A percentile compares a stretch with the other conserved stretches of the same genome.
These are phyloP conservation scores for Kluyveromyces lactis DNA, from an alignment of 805 yeast genomes.

Conservation along the genomic window DNA sequence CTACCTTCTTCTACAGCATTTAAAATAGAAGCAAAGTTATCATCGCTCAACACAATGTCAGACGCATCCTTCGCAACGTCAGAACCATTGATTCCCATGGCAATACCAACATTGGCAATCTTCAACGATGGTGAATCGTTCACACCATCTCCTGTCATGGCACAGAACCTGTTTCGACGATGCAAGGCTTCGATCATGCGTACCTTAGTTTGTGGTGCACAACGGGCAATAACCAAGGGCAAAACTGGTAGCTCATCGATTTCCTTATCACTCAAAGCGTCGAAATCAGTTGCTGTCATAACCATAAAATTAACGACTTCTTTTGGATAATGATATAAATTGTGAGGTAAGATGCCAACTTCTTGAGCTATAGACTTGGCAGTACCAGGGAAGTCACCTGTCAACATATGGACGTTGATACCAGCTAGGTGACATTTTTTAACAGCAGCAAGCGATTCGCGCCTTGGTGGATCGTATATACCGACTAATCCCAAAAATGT, in stretches of 20 bases:
- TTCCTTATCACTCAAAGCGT: slow-evolving; percentile 57
- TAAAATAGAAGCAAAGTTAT: slow-evolving; percentile 88
- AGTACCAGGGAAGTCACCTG: slow-evolving; percentile 88
- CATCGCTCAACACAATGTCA: slow-evolving; percentile 94
- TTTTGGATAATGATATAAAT: slow-evolving; percentile 31
- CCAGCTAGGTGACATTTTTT: slow-evolving; percentile 79
- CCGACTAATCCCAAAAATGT: slow-evolving; percentile 82
- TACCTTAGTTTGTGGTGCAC: slow-evolving; percentile 90
- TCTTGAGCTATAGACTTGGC: slow-evolving; percentile 80
- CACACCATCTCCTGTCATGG: slow-evolving; percentile 99
- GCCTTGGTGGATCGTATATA: slow-evolving; percentile 96
- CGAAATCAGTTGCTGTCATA: slow-evolving; percentile 79
- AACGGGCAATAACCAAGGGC: slow-evolving; percentile 87
- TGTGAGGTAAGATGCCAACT: slow-evolving; percentile 75
- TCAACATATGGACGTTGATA: slow-evolving; percentile 93
- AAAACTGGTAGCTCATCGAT: slow-evolving; percentile 65
- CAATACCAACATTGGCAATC: slow-evolving; percentile 91
- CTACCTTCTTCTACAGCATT: slow-evolving; percentile 95
- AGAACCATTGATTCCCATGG: slow-evolving; percentile 90
- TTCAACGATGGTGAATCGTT: slow-evolving; percentile 96
- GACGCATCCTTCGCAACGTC: slow-evolving; percentile 98
- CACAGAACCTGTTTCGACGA: slow-evolving; percentile 85
- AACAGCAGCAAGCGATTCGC: slow-evolving; percentile 69
- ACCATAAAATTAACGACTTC: slow-evolving; percentile 48
- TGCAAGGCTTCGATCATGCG: slow-evolving; percentile 85